Evolutionary conservation across 306 rosid genomes (phyloP).

Genomic region (Vicia faba): DNA sequence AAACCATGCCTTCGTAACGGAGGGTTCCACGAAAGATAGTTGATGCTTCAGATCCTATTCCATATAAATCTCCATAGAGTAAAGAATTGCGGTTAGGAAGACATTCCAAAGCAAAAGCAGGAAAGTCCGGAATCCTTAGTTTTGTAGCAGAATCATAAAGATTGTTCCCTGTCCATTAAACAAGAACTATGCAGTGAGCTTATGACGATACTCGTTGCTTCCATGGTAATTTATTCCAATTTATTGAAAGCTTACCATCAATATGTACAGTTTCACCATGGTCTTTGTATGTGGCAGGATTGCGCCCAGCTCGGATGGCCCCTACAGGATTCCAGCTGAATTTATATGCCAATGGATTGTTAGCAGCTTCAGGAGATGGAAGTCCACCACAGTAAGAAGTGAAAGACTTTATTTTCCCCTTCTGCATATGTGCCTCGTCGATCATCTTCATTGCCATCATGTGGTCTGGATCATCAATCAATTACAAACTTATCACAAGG

Average conservation of each 20-base stretch:
- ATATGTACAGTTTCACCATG: slow-evolving; percentile 67
- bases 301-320: slow-evolving; percentile 86
- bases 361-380: slow-evolving; percentile 95
- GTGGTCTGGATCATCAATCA: slow-evolving; percentile 68
- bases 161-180: slow-evolving; percentile 58
- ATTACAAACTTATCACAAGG: slow-evolving; percentile 24
- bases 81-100: slow-evolving; percentile 89
- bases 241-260: slow-evolving; percentile 63
- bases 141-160: slow-evolving; percentile 80
- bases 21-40: slow-evolving; percentile 94
- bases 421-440: slow-evolving; percentile 62
- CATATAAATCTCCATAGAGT: slow-evolving; percentile 78
- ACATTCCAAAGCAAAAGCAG: slow-evolving; percentile 91
- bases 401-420: slow-evolving; percentile 77
- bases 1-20: slow-evolving; percentile 81
- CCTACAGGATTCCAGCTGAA: slow-evolving; percentile 98
- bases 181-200: slow-evolving; percentile 11
- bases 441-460: slow-evolving; percentile 99
- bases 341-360: slow-evolving; percentile 92
- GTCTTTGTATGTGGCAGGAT: slow-evolving; percentile 81
- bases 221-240: slow-evolving; percentile 10
- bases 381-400: slow-evolving; percentile 92
- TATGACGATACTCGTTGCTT: slow-evolving; percentile 16
- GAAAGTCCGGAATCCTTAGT: slow-evolving; percentile 71
- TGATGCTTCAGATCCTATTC: slow-evolving; percentile 79